Evolutionary conservation across 2,329 filamentous ascomycete species (phyloP).

Genomic region (Fusarium euwallaceae): DNA sequence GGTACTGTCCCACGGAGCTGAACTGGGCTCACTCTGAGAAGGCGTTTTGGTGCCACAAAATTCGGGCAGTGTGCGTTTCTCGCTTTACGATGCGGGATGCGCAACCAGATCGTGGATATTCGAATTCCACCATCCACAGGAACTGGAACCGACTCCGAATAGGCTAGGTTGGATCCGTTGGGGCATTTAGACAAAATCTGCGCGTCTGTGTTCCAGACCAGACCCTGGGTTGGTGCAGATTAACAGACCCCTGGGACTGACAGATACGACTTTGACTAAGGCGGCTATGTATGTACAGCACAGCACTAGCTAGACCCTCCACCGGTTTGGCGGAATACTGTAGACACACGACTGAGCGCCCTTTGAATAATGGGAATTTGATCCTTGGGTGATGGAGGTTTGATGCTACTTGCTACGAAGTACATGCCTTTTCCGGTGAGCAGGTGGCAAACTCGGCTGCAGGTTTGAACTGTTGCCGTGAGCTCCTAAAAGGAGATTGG

Average conservation of each 20-base stretch:
- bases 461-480: conserved; percentile 26
- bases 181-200: conserved; percentile 4
- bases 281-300: neutral
- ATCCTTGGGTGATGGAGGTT: conserved; percentile 2
- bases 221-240: neutral
- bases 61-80: neutral
- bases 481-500: conserved; percentile 10
- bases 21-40: neutral
- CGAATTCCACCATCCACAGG: neutral
- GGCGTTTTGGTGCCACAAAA: neutral
- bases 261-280: conserved; percentile 10
- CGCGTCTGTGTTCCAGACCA: conserved; percentile 12
- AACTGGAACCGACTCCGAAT: neutral
- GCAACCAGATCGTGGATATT: neutral
- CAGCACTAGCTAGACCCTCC: conserved; percentile 11
- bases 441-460: conserved; percentile 29
- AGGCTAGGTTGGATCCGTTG: neutral
- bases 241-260: conserved; percentile 14
- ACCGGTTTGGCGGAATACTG: conserved; percentile 20
- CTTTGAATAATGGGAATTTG: conserved; percentile 14
- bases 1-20: neutral
- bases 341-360: neutral
- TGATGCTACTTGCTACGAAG: conserved; percentile 13
- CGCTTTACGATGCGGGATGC: neutral
- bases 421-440: conserved; percentile 33